A percentile compares a stretch with the other conserved stretches of the same genome.
Conservation (phyloP, 2,329 filamentous ascomycete species). For the Pseudogymnoascus sp. region DNA sequence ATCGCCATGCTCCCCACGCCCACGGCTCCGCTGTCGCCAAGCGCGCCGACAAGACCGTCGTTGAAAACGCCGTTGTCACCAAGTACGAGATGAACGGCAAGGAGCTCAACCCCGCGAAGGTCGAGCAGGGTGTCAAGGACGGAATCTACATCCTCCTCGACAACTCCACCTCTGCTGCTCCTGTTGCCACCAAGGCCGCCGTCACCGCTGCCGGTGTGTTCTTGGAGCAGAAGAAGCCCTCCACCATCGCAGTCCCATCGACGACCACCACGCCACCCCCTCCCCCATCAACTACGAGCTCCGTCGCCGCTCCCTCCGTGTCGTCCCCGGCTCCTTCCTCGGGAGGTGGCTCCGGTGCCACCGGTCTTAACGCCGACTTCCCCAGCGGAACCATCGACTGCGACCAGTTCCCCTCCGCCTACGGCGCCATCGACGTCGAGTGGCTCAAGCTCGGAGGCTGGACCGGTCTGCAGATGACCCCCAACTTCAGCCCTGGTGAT, state of each 20-base stretch:
- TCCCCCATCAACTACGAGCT: conserved; percentile 27
- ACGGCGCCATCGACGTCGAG: conserved; percentile 63
- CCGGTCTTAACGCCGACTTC: conserved; percentile 60
- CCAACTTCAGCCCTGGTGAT: conserved; percentile 40
- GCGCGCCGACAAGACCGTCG: conserved; percentile 34
- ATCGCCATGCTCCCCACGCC: conserved; percentile 39
- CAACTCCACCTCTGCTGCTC: conserved; percentile 42
- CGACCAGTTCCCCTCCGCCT: conserved; percentile 64
- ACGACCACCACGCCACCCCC: conserved; percentile 14
- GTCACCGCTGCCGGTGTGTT: conserved; percentile 18
- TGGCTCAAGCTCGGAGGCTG: conserved; percentile 68
- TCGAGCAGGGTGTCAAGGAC: conserved; percentile 60
- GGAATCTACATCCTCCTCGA: conserved; percentile 61
- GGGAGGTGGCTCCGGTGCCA: conserved; percentile 20
- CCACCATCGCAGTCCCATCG: conserved; percentile 17
- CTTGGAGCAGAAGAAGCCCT: conserved; percentile 16
- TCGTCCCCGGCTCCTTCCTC: conserved; percentile 22
- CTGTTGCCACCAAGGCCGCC: conserved; percentile 27
- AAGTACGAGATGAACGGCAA: conserved; percentile 64
- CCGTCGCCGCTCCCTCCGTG: conserved; percentile 27
- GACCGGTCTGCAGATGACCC: conserved; percentile 64
- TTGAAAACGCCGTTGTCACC: conserved; percentile 52
- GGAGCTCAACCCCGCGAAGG: conserved; percentile 50
- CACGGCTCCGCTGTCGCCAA: conserved; percentile 44
- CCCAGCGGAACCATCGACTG: conserved; percentile 67